phyloP scores from a whole-genome alignment of 495 filamentous ascomycete genomes.

The Aspergillus bridgeri region DNA sequence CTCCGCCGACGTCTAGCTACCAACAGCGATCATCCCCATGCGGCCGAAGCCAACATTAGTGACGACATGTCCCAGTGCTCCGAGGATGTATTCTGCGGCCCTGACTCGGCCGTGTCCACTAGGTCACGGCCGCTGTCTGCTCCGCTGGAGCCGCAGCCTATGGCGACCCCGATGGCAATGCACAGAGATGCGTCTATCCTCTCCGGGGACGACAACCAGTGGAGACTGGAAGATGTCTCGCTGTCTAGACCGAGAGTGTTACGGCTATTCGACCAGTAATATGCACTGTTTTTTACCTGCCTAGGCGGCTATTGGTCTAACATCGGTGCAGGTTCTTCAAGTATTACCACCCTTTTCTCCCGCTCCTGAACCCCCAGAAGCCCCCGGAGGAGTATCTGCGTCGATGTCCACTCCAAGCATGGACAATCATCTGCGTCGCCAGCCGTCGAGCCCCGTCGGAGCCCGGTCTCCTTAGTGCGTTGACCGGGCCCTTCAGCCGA shows the following conservation, averaged over 20 bases:
- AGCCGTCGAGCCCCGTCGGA: constrained; percentile 69
- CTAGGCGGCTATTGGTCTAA: constrained; percentile 10
- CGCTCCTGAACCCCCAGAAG: constrained; percentile 69
- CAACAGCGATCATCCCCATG: constrained; percentile 27
- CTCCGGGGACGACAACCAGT: constrained; percentile 38
- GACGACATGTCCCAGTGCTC: constrained; percentile 41
- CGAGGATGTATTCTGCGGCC: constrained; percentile 35
- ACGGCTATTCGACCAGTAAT: constrained; percentile 46
- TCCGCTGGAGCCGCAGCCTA: constrained; percentile 33
- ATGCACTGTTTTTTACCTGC: not conserved
- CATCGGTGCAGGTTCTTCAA: constrained; percentile 57
- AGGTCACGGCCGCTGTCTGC: constrained; percentile 36
- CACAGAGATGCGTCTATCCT: constrained; percentile 39
- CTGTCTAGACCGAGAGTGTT: constrained; percentile 37
- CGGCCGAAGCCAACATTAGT: constrained; percentile 27
- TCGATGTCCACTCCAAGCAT: constrained; percentile 75
- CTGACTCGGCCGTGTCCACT: constrained; percentile 29
- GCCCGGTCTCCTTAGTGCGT: constrained; percentile 61
- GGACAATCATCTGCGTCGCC: constrained; percentile 80
- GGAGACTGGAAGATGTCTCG: constrained; percentile 43
- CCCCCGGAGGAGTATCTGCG: constrained; percentile 73
- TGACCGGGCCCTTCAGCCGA: constrained; percentile 69
- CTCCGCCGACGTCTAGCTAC: constrained; percentile 43
- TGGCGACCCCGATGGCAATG: constrained; percentile 39
- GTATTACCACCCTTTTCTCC: constrained; percentile 81